phyloP scores from a whole-genome alignment of 768 basidiomycete genomes.

The Tylopilus cervinicoccineus region DNA sequence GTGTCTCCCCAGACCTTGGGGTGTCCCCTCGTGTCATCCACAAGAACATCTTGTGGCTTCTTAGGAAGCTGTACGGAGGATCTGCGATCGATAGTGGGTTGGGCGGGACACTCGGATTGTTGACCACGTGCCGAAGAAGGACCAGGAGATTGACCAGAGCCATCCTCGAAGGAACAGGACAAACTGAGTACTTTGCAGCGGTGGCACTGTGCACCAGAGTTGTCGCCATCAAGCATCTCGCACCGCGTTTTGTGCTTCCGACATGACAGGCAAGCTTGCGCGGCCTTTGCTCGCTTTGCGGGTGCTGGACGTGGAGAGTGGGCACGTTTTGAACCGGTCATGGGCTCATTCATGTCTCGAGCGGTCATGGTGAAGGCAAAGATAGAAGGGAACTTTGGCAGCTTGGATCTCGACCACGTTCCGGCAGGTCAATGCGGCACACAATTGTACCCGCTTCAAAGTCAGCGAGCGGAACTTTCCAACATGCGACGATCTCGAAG shows the following conservation, averaged over 20 bases:
- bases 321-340: conserved; percentile 27
- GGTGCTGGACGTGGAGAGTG: conserved; percentile 29
- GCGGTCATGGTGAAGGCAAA: conserved; percentile 14
- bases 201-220: conserved; percentile 39
- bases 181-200: conserved; percentile 47
- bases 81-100: conserved; percentile 21
- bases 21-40: conserved; percentile 23
- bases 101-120: conserved; percentile 19
- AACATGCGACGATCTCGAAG: conserved; percentile 4
- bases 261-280: conserved; percentile 44
- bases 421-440: conserved; percentile 9
- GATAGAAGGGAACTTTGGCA: background rate
- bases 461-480: conserved; percentile 15
- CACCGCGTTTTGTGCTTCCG: conserved; percentile 48
- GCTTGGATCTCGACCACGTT: conserved; percentile 8
- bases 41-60: conserved; percentile 14
- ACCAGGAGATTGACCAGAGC: conserved; percentile 12
- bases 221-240: conserved; percentile 43
- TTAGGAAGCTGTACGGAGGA: conserved; percentile 21
- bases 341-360: conserved; percentile 19
- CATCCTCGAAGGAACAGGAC: conserved; percentile 44
- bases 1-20: conserved; percentile 21
- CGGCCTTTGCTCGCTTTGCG: conserved; percentile 39
- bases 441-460: conserved; percentile 22
- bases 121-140: conserved; percentile 18